Conservation (phyloP, 2,329 filamentous ascomycete species). For the Cryphonectria carpinicola region DNA sequence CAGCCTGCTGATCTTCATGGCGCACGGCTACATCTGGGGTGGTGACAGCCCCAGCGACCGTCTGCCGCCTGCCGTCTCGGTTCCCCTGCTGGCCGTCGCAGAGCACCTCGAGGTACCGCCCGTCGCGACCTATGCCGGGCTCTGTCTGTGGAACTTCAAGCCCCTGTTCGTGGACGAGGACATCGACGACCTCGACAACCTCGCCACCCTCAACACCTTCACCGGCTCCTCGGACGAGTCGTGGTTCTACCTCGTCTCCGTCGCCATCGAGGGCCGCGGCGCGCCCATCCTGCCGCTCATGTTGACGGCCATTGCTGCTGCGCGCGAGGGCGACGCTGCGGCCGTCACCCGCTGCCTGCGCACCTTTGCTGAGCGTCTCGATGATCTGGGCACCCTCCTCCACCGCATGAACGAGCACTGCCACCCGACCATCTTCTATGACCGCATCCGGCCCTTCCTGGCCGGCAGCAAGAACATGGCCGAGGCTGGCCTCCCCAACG, state of each 20-base stretch:
- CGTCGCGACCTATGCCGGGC: slow-evolving; percentile 89
- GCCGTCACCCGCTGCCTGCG: slow-evolving; percentile 78
- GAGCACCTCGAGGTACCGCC: slow-evolving; percentile 81
- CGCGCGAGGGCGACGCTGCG: slow-evolving; percentile 68
- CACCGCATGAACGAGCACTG: slow-evolving; percentile 94
- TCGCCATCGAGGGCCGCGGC: slow-evolving; percentile 92
- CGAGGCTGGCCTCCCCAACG: slow-evolving; percentile 85
- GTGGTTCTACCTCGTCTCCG: slow-evolving; percentile 96
- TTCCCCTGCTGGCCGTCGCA: slow-evolving; percentile 80
- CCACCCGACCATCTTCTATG: slow-evolving; percentile 92
- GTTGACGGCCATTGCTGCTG: slow-evolving; percentile 83
- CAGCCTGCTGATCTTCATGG: slow-evolving; percentile 85
- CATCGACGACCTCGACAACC: slow-evolving; percentile 82
- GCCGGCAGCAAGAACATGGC: slow-evolving; percentile 98
- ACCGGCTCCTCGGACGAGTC: slow-evolving; percentile 95
- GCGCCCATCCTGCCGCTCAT: slow-evolving; percentile 87
- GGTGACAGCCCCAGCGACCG: slow-evolving; percentile 79
- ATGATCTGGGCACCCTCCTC: slow-evolving; percentile 79
- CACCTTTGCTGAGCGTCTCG: slow-evolving; percentile 82
- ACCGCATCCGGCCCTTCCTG: slow-evolving; percentile 93
- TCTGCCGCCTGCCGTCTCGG: slow-evolving; percentile 79
- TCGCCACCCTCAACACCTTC: slow-evolving; percentile 86
- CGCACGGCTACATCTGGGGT: slow-evolving; percentile 96
- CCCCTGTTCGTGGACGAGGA: slow-evolving; percentile 83
- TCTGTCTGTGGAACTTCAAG: slow-evolving; percentile 97